These are phyloP conservation scores for Chalara sp. DNA, from an alignment of 2,329 filamentous ascomycete genomes.

Conservation along the genomic window DNA sequence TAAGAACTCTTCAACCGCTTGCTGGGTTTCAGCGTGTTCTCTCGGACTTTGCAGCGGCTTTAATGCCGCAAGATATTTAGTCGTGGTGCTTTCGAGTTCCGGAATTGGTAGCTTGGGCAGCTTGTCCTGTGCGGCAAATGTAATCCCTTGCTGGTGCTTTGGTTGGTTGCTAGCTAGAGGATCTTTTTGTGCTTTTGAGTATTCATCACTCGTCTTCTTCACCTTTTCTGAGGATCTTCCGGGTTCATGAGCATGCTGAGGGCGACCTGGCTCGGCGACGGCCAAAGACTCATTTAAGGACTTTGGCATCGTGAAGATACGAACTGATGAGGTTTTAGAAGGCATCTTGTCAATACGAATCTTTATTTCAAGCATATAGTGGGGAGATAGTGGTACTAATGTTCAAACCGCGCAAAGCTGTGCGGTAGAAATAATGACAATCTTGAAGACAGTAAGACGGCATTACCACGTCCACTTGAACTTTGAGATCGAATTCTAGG, in stretches of 20 bases:
- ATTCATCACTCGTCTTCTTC: constrained; percentile 45
- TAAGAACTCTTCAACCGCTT: constrained; percentile 78
- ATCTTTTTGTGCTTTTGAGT: constrained; percentile 37
- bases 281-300: constrained; percentile 40
- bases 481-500: too few relatives aligned
- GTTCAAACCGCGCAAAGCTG: constrained; percentile 77
- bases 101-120: constrained; percentile 91
- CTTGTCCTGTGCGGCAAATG: constrained; percentile 82
- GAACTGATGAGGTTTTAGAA: constrained; percentile 56
- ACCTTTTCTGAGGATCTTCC: constrained; percentile 40
- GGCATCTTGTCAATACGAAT: constrained; percentile 47
- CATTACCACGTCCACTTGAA: constrained; percentile 41
- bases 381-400: constrained; percentile 74
- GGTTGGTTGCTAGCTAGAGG: constrained; percentile 40
- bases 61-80: constrained; percentile 73
- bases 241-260: constrained; percentile 13
- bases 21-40: constrained; percentile 76
- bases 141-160: constrained; percentile 59
- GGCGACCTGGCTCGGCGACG: constrained; percentile 17
- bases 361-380: constrained; percentile 53
- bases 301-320: constrained; percentile 64
- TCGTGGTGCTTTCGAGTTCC: constrained; percentile 70
- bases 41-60: constrained; percentile 73
- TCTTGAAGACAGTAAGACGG: constrained; percentile 77
- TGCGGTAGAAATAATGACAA: constrained; percentile 91